Percentiles rank a stretch among this genome's conserved stretches.
phyloP scores from a whole-genome alignment of 805 yeast species.

The Candida ponderosae region DNA sequence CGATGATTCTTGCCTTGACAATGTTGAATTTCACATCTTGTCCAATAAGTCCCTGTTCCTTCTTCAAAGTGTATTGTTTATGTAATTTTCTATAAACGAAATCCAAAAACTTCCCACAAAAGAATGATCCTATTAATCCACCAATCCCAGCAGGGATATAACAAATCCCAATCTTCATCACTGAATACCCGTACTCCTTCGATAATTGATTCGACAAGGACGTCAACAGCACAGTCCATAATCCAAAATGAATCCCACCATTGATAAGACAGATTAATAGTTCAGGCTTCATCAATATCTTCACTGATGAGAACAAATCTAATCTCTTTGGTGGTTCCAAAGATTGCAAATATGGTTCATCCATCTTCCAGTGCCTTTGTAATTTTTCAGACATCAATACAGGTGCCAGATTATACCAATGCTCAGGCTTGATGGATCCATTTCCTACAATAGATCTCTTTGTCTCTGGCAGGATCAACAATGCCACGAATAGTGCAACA shows the following conservation, averaged over 20 bases:
- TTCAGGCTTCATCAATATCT: conserved; percentile 34
- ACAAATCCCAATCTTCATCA: conserved; percentile 55
- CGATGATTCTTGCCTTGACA: conserved; percentile 44
- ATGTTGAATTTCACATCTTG: conserved; percentile 35
- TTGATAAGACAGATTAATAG: conserved; percentile 46
- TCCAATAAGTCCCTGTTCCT: conserved; percentile 13
- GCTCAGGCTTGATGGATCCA: conserved; percentile 50
- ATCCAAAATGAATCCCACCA: conserved; percentile 53
- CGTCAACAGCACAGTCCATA: conserved; percentile 66
- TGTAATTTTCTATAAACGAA: conserved; percentile 30
- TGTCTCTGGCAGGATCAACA: conserved; percentile 66
- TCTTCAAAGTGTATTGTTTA: conserved; percentile 10
- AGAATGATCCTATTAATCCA: conserved; percentile 48
- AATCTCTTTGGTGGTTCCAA: conserved; percentile 16
- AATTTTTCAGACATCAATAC: no score
- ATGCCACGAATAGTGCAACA: conserved; percentile 24
- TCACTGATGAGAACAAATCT: conserved; percentile 31
- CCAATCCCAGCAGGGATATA: conserved; percentile 68
- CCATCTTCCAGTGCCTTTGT: conserved; percentile 16
- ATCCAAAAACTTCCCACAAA: conserved; percentile 49
- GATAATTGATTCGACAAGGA: conserved; percentile 51
- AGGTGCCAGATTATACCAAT: neutral
- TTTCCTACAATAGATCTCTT: conserved; percentile 67
- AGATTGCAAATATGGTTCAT: conserved; percentile 25
- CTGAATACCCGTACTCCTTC: conserved; percentile 37